These are phyloP conservation scores for Phytophthora vignae DNA, from an alignment of 352 stramenopile species.

Conservation along the genomic window DNA sequence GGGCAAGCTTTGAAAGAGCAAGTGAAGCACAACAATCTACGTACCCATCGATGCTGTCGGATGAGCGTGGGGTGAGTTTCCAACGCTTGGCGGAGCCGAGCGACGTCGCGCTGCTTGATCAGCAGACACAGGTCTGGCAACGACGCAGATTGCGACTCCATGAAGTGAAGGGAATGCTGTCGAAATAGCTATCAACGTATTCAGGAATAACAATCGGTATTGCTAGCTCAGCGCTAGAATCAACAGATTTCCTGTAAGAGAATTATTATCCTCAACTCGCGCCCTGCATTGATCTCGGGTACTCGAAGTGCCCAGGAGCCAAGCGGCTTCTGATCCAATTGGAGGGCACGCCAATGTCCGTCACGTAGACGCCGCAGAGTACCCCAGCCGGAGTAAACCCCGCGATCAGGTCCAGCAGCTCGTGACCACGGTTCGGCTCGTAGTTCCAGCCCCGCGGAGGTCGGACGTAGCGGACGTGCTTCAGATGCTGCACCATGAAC, in stretches of 20 bases:
- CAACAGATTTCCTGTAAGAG: not conserved
- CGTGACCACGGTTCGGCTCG: not conserved
- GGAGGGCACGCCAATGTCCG: conserved; percentile 1
- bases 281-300: not conserved
- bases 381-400: conserved; percentile 1
- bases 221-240: not conserved
- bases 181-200: conserved; percentile 10
- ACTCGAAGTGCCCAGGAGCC: conserved; percentile 12
- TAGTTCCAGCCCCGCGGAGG: conserved; percentile 1
- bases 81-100: conserved; percentile 43
- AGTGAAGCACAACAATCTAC: not conserved
- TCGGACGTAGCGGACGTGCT: conserved; percentile 7
- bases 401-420: not conserved
- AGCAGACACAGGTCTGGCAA: conserved; percentile 67
- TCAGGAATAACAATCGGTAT: not conserved
- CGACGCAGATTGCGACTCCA: conserved; percentile 6
- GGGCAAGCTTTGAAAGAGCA: not conserved
- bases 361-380: conserved; percentile 4
- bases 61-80: conserved; percentile 46
- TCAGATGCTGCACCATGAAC: conserved; percentile 15
- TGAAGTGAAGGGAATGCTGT: conserved; percentile 10
- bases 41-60: conserved; percentile 68
- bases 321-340: conserved; percentile 4
- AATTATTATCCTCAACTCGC: not conserved
- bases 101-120: conserved; percentile 50